Evolutionary conservation across 139 green algal genomes (phyloP), one percentile per base, ranked within the genome.

Genomic region (Pseudopediastrum boryanum): DNA sequence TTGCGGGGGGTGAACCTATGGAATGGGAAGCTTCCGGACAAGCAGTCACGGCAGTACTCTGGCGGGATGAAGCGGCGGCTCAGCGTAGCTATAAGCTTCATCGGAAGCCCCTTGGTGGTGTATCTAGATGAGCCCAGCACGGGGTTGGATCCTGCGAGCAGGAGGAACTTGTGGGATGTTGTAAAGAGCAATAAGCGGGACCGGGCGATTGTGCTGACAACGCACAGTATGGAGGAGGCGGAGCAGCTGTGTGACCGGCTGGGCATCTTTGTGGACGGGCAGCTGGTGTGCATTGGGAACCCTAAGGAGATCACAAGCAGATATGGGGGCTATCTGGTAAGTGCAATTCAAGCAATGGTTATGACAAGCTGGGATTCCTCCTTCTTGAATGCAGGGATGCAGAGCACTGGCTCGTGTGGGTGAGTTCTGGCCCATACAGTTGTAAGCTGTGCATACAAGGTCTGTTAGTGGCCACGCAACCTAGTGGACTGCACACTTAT

Each of bases 121-220:
- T 96, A 94, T 83, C 83, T 98, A 78, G 94, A 98, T 79, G 95
- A 98, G 85, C 95, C 94, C 7, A 92, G 85, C 54, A 98, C 95
- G 25, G 93, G 90, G 3, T 78, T 97, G 59, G 93, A 97, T 77
- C 93, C 93, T 41, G 89, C 87, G 8, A 93, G 84, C 8, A 84
- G 94, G 7, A 91, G 93, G 42, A 85, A 87, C 78, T 84, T 98
- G 82, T 97, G 93, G 93, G 87, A 95, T 27, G 87, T 95, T 43
- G 79, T 97, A 2, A 85, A 90, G 68, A n/a, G 12, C 10, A 74
- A 78, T 71, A 98, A 98, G 87, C 27, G 79, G 13, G 85, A 86
- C 7, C 83, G 89, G 10, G 87, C 87, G 27, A 90, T 97, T n/a
- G 90, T 98, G 52, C 88, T 98, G 35, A 98, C 94, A 66, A 98